Evolutionary conservation across 2,329 filamentous ascomycete genomes (phyloP), one percentile per base, ranked within the genome.

Genomic region (Aspergillus neotritici): DNA sequence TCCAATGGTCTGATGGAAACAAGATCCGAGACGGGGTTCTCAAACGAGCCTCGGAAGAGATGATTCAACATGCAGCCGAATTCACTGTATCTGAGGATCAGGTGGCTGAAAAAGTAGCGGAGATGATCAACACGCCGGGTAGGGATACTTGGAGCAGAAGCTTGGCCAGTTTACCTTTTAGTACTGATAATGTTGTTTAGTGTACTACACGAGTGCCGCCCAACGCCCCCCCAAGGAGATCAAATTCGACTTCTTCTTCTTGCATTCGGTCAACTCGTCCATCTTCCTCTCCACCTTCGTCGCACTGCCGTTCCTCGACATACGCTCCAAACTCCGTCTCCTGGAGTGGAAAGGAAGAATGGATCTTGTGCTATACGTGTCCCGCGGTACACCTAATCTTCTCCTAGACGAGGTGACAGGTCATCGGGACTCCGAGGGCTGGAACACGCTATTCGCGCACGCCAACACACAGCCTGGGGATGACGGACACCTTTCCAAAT

Each of bases 211-310:
- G n/a, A 69, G 65, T 1, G 78, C 83, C 1, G 79, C 87, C 0
- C 77, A 86, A 53, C 71, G 77, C 25, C 78, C 79, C 0, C 72
- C 73, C 1, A 85, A 89, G 60, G 64, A 74, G 15, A 72, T 83
- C 38, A 89, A 85, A 61, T 81, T 87, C 61, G 90, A 95, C 62
- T 96, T 96, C 63, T 93, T 83, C 70, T 73, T 72, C 59, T 89
- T 90, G 56, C 90, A 96, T 65, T 79, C 82, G 56, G 69, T 91
- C 52, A 96, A 85, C 58, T 72, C 73, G 9, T 83, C 83, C n/a
- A 80, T 94, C 52, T 93, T 91, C 69, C 75, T 87, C 51, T 71
- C 74, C 5, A 61, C 73, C 6, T 75, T 95, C 60, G 76, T 86
- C 49, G 62, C 72, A 82, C 57, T 67, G 68, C 9, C 75, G 75